Evolutionary conservation across 495 filamentous ascomycete genomes (phyloP), one percentile per base, ranked within the genome.

Genomic region (Cairneyella variabilis): DNA sequence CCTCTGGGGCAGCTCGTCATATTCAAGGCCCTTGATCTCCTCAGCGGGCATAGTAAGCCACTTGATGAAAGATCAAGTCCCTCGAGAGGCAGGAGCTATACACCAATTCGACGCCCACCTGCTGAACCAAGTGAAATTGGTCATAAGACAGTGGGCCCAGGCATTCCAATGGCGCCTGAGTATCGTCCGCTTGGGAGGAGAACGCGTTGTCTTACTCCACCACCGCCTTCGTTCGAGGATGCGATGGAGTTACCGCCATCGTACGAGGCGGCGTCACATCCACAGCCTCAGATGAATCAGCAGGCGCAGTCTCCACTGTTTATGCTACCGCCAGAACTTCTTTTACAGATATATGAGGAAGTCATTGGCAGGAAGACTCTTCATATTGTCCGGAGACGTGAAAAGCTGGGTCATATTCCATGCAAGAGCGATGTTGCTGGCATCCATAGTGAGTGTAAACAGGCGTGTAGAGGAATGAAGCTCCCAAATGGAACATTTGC

Each of bases 351-450:
- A 2, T 57, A 46, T 25, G 23, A 22, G 16, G 30, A 57, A n/a
- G 48, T 57, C 22, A 10, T 57, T 8, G 48, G 54, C 7, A 39
- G 40, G 22, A 21, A 28, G 4, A 1, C 41, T 1, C 10, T 57
- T 5, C 54, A 57, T 22, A 57, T 57, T 16, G 54, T 57, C 4
- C 45, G 54, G 26, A 45, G 54, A 12, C 8, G 30, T 3, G 20
- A 28, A 16, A 28, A 37, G 34, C 30, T 57, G 5, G 48, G 54
- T 16, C 48, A 51, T 51, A 34, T 23, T 11, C 4, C 27, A n/a
- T 57, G 54, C 23, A 41, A 46, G n/a, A 16, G 0, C 32, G 28
- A 27, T 25, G 14, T 18, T 18, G 17, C 18, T 42, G 18, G 38
- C 38, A 21, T 14, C 20, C 48, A 30, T 18, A 30, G 40, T 12